Evolutionary conservation across 2,329 filamentous ascomycete species (phyloP).

Genomic region (Ceratocystiopsis sp.): DNA sequence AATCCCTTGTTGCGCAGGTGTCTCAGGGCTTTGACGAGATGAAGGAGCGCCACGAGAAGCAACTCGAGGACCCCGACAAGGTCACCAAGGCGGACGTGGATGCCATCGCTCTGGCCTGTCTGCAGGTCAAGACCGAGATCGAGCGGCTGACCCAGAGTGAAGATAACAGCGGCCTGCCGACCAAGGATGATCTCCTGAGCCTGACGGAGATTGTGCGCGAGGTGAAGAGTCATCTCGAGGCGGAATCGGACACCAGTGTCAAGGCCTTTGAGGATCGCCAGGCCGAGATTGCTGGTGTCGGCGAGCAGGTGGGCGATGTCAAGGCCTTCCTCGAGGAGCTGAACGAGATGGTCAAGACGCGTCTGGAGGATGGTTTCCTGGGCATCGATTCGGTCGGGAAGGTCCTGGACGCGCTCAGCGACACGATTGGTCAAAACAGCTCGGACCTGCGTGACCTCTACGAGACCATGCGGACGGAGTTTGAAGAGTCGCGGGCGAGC

Average conservation of each 20-base stretch:
- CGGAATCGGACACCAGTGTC: constrained; percentile 54
- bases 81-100: constrained; percentile 72
- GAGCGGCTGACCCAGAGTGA: constrained; percentile 58
- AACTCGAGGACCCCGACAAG: constrained; percentile 40
- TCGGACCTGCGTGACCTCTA: constrained; percentile 56
- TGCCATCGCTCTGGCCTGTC: constrained; percentile 60
- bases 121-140: constrained; percentile 69
- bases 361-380: constrained; percentile 57
- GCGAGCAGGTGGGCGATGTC: constrained; percentile 51
- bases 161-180: constrained; percentile 45
- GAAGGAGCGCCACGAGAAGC: constrained; percentile 37
- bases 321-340: constrained; percentile 64
- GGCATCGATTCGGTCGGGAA: constrained; percentile 59
- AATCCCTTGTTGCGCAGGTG: constrained; percentile 63
- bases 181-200: constrained; percentile 58
- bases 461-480: constrained; percentile 65
- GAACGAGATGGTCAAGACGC: constrained; percentile 57
- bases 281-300: constrained; percentile 61
- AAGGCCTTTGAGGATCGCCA: constrained; percentile 74
- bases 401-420: constrained; percentile 47
- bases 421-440: constrained; percentile 40
- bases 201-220: constrained; percentile 54
- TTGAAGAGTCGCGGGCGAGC: constrained; percentile 71
- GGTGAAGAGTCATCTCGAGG: constrained; percentile 44
- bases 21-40: constrained; percentile 61